These are phyloP conservation scores for Monilinia aucupariae DNA, from an alignment of 2,329 filamentous ascomycete genomes.

Conservation along the genomic window DNA sequence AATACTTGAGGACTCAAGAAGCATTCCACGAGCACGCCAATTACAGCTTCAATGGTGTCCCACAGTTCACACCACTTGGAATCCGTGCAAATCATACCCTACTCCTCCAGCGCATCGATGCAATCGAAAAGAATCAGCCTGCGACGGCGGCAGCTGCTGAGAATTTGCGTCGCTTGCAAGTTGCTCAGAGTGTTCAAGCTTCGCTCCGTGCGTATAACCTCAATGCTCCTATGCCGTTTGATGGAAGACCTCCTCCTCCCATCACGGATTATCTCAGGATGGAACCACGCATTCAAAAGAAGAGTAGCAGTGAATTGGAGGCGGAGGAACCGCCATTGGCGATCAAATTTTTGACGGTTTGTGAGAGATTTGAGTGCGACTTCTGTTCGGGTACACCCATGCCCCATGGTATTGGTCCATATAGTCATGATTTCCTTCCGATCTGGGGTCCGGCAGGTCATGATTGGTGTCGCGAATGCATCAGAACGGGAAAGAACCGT, in stretches of 20 bases:
- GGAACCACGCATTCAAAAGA: background rate
- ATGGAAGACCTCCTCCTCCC: background rate
- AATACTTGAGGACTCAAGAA: background rate
- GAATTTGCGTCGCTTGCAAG: background rate
- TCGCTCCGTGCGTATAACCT: background rate
- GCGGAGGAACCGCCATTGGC: background rate
- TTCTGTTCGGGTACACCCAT: background rate
- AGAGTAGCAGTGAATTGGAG: background rate
- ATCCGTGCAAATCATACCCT: background rate
- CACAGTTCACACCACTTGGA: background rate
- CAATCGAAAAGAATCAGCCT: background rate
- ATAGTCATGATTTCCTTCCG: background rate
- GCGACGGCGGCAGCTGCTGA: background rate
- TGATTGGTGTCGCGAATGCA: background rate
- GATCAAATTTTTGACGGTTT: background rate
- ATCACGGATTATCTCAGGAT: background rate
- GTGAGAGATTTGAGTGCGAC: background rate
- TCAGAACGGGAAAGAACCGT: background rate
- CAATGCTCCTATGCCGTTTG: background rate
- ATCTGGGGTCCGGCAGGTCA: background rate
- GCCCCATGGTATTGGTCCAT: background rate
- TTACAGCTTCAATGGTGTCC: too few species aligned
- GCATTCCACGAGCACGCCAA: background rate
- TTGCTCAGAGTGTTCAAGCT: background rate
- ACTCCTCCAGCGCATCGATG: background rate